Evolutionary conservation across 2,329 filamentous ascomycete genomes (phyloP).

Genomic region (Leptographium lundbergii): DNA sequence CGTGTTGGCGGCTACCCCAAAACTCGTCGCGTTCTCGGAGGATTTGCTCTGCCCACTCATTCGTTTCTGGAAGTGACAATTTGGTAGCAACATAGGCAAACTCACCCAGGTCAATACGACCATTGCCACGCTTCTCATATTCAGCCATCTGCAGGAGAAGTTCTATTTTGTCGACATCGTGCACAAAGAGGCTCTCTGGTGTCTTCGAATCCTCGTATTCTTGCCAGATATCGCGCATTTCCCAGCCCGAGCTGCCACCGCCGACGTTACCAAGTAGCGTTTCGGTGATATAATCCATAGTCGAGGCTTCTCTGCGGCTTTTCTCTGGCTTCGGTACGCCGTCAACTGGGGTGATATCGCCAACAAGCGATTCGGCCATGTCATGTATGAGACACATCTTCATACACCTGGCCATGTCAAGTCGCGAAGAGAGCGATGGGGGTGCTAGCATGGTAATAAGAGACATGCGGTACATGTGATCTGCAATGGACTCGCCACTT

Average conservation of each 20-base stretch:
- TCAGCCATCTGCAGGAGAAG: slow-evolving; percentile 90
- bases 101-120: slow-evolving; percentile 63
- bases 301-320: slow-evolving; percentile 69
- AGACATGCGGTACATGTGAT: slow-evolving; percentile 99
- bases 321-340: slow-evolving; percentile 79
- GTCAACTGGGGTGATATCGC: slow-evolving; percentile 93
- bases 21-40: slow-evolving; percentile 62
- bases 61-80: slow-evolving; percentile 63
- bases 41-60: slow-evolving; percentile 67
- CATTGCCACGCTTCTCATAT: slow-evolving; percentile 65
- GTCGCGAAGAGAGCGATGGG: slow-evolving; percentile 50
- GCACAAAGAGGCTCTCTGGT: slow-evolving; percentile 75
- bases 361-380: slow-evolving; percentile 91
- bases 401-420: slow-evolving; percentile 75
- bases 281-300: slow-evolving; percentile 81
- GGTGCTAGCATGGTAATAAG: slow-evolving; percentile 90
- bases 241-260: slow-evolving; percentile 43
- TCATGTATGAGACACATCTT: slow-evolving; percentile 96
- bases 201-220: slow-evolving; percentile 89
- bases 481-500: slow-evolving; percentile 79
- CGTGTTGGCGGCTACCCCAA: slow-evolving; percentile 44
- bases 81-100: slow-evolving; percentile 67
- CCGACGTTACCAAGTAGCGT: slow-evolving; percentile 62
- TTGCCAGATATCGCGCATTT: slow-evolving; percentile 74
- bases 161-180: slow-evolving; percentile 97